Conservation (phyloP, 2,329 filamentous ascomycete genomes). For the Fonsecaea multimorphosa region DNA sequence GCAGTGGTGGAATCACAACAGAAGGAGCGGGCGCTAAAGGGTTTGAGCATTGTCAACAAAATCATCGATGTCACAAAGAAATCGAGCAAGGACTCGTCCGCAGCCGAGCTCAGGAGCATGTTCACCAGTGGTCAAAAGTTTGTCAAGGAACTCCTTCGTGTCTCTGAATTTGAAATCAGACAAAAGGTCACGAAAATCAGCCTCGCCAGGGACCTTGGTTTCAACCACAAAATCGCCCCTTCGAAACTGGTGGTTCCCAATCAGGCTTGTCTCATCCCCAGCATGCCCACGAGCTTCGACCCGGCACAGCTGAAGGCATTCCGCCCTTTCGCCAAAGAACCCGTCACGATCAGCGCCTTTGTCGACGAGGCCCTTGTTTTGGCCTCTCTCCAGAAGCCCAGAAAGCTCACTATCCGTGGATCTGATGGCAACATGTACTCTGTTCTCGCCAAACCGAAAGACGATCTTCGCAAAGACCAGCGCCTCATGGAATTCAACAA, state of each 20-base stretch:
- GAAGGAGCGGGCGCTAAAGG: conserved; percentile 67
- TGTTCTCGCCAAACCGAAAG: conserved; percentile 95
- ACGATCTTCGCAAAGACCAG: conserved; percentile 96
- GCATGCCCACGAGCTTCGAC: conserved; percentile 74
- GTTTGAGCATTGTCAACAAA: conserved; percentile 50
- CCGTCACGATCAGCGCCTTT: conserved; percentile 80
- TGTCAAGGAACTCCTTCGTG: conserved; percentile 77
- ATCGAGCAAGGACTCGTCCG: conserved; percentile 48
- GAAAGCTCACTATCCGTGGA: conserved; percentile 84
- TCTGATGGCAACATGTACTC: conserved; percentile 89
- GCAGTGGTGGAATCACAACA: conserved; percentile 83
- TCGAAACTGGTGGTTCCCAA: conserved; percentile 88
- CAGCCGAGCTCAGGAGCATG: conserved; percentile 69
- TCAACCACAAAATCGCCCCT: conserved; percentile 81
- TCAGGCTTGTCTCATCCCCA: conserved; percentile 81
- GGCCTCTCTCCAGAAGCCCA: conserved; percentile 88
- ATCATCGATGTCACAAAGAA: conserved; percentile 54
- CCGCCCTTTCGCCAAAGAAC: conserved; percentile 84
- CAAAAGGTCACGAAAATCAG: conserved; percentile 74
- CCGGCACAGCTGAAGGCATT: conserved; percentile 71
- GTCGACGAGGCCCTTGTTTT: conserved; percentile 87
- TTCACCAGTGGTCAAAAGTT: conserved; percentile 81
- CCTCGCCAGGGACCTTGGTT: conserved; percentile 76
- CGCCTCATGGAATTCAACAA: conserved; percentile 99
- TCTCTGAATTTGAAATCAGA: conserved; percentile 81